Conservation (phyloP, 495 filamentous ascomycete species). For the Xylaria venustula region DNA sequence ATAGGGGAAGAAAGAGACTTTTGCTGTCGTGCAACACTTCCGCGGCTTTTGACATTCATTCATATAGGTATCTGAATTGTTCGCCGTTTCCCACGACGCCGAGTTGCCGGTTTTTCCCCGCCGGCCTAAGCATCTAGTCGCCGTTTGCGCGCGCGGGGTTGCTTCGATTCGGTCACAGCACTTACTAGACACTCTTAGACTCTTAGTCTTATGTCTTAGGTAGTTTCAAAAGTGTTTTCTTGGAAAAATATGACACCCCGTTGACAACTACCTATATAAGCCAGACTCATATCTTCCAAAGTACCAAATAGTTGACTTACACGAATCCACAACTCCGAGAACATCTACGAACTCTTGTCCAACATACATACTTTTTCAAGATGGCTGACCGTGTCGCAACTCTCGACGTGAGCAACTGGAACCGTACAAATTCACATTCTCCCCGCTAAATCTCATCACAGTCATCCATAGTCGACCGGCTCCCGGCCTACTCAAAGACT, state of each 20-base stretch:
- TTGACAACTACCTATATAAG: too few species aligned
- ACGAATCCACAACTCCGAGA: too few species aligned
- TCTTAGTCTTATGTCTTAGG: too few species aligned
- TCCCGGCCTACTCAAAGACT: conserved; percentile 66
- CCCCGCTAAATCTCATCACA: conserved; percentile 4
- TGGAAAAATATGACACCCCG: too few species aligned
- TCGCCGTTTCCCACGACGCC: conserved; percentile 5
- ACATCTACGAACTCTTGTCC: neutral
- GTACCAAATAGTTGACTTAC: too few species aligned
- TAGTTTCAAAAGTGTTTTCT: neutral
- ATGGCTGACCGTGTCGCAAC: conserved; percentile 36
- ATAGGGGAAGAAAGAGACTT: neutral
- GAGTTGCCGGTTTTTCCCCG: conserved; percentile 34
- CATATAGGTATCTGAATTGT: neutral
- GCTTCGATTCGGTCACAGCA: neutral
- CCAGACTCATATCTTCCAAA: too few species aligned
- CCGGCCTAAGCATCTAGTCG: neutral
- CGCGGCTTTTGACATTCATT: neutral
- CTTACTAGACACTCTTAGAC: too few species aligned
- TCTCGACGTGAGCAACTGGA: conserved; percentile 32
- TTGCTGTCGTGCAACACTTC: neutral
- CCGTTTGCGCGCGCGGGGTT: conserved; percentile 24
- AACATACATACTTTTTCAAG: conserved; percentile 15
- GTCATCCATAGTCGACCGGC: conserved; percentile 42
- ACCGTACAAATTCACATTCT: neutral